A percentile compares a stretch with the other conserved stretches of the same genome.
Evolutionary conservation across 352 stramenopile genomes (phyloP).

Genomic region (Pythium volutum): DNA sequence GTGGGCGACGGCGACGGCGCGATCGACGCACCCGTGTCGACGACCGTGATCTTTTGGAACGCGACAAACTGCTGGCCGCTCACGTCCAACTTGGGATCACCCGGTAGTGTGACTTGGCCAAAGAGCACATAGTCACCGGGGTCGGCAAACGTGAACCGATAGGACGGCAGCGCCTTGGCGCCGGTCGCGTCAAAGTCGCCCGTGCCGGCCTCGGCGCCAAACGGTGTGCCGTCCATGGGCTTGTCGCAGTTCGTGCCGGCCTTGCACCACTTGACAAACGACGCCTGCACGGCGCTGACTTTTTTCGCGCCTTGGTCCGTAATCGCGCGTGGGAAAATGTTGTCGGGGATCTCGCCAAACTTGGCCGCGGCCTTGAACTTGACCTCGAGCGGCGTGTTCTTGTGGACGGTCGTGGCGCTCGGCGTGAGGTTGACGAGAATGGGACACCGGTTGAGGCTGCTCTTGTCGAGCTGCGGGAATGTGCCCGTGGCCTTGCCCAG

Average conservation of each 20-base stretch:
- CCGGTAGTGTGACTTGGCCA: conserved; percentile 55
- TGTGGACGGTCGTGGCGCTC: conserved; percentile 42
- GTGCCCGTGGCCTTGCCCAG: conserved; percentile 23
- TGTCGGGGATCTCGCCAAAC: conserved; percentile 29
- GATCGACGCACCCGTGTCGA: conserved; percentile 42
- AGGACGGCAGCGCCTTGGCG: conserved; percentile 42
- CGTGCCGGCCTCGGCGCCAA: conserved; percentile 29
- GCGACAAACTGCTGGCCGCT: conserved; percentile 59
- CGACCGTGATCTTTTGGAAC: conserved; percentile 66
- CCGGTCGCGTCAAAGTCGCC: conserved; percentile 46
- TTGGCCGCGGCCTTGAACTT: conserved; percentile 47
- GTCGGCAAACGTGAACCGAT: conserved; percentile 47
- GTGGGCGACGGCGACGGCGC: conserved; percentile 20
- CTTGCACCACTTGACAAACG: conserved; percentile 58
- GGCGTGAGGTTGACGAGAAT: conserved; percentile 51
- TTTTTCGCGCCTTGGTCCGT: conserved; percentile 34
- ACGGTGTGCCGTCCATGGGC: conserved; percentile 36
- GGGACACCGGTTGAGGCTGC: conserved; percentile 56
- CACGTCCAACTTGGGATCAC: conserved; percentile 37
- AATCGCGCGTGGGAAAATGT: conserved; percentile 66
- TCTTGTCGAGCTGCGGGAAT: conserved; percentile 43
- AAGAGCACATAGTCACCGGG: conserved; percentile 63
- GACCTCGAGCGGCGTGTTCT: conserved; percentile 47
- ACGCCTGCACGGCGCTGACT: conserved; percentile 33
- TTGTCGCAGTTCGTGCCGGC: conserved; percentile 60